Percentiles rank a stretch among this genome's conserved stretches.
Evolutionary conservation across 2,329 filamentous ascomycete genomes (phyloP).

Genomic region (Calonectria naviculata): DNA sequence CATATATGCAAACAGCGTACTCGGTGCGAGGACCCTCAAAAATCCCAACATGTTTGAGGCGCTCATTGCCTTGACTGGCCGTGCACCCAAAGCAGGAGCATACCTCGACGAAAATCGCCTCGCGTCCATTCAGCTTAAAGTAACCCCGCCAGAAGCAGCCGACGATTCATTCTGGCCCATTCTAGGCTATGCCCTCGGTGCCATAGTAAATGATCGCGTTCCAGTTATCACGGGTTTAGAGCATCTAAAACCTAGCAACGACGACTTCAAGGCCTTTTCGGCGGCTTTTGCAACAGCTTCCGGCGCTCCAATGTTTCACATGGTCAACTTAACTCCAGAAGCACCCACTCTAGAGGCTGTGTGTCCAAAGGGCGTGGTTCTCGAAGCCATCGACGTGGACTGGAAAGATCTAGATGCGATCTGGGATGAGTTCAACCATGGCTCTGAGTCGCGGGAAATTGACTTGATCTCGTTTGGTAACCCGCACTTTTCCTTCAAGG

Average conservation of each 20-base stretch:
- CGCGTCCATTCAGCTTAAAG: constrained; percentile 7
- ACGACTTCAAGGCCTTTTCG: constrained; percentile 33
- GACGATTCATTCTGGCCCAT: constrained; percentile 34
- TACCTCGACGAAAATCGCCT: constrained; percentile 24
- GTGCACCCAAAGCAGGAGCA: constrained; percentile 25
- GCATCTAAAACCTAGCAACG: constrained; percentile 4
- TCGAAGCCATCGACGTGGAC: constrained; percentile 9
- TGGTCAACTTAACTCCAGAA: constrained; percentile 30
- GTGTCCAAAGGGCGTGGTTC: not conserved
- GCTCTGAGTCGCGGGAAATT: constrained; percentile 2
- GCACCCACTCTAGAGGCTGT: constrained; percentile 13
- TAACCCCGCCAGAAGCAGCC: not conserved
- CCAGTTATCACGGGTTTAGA: constrained; percentile 29
- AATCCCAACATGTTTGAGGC: constrained; percentile 30
- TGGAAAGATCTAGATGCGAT: not conserved
- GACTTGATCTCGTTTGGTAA: constrained; percentile 30
- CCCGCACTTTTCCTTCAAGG: constrained; percentile 30
- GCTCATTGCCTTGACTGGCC: constrained; percentile 29
- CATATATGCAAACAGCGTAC: constrained; percentile 33
- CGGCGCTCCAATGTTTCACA: constrained; percentile 35
- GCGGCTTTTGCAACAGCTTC: constrained; percentile 34
- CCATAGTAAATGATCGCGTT: constrained; percentile 20
- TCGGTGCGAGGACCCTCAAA: constrained; percentile 33
- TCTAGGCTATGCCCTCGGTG: constrained; percentile 27
- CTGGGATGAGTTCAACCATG: constrained; percentile 29